Conservation (phyloP, 495 filamentous ascomycete genomes). For the Tuber brumale region DNA sequence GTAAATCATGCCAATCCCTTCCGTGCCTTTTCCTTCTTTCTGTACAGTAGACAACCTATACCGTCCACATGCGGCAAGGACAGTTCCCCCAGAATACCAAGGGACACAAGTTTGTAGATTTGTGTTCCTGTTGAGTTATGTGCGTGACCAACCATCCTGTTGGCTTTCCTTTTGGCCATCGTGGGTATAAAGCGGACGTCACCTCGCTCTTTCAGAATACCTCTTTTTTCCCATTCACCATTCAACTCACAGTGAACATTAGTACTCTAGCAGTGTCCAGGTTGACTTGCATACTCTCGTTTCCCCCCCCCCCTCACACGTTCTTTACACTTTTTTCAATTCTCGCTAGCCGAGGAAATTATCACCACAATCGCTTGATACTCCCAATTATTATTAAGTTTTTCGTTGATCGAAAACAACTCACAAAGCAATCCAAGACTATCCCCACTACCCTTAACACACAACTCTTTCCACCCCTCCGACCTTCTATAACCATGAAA, state of each 20-base stretch:
- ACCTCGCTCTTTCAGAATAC: background rate
- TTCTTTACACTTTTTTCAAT: background rate
- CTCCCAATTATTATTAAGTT: background rate
- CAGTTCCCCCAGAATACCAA: background rate
- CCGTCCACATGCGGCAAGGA: background rate
- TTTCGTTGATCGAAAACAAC: background rate
- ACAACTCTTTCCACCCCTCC: background rate
- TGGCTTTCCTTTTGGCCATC: background rate
- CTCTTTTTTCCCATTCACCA: background rate
- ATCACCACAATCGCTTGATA: background rate
- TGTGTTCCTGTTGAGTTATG: background rate
- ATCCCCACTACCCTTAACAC: background rate
- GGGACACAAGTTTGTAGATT: background rate
- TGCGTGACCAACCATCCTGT: background rate
- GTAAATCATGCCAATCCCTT: background rate
- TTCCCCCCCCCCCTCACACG: background rate
- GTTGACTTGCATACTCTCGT: conserved; percentile 4
- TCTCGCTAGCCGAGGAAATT: background rate
- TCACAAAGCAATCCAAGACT: background rate
- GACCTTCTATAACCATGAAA: background rate
- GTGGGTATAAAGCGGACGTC: background rate
- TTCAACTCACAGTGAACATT: background rate
- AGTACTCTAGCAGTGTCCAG: background rate
- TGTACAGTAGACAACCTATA: background rate
- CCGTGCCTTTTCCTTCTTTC: background rate